phyloP scores from a whole-genome alignment of 768 basidiomycete species.

The Russula sp. region DNA sequence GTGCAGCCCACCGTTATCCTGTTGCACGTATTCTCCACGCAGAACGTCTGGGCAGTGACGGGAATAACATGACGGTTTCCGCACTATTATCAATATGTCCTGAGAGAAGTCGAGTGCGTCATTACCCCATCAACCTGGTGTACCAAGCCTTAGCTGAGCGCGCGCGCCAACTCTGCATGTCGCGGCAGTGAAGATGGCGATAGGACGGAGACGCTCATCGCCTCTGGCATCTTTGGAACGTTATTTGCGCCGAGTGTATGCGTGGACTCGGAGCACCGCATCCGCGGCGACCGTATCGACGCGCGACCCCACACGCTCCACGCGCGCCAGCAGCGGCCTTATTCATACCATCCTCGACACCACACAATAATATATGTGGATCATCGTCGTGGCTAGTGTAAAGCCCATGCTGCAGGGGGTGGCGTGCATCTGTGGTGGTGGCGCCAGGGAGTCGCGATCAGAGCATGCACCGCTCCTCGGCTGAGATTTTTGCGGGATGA shows the following conservation, averaged over 20 bases:
- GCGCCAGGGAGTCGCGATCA: background rate
- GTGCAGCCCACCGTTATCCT: background rate
- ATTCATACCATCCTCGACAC: background rate
- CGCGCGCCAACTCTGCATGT: no score
- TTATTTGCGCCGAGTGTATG: constrained; percentile 54
- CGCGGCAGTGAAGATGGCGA: constrained; percentile 64
- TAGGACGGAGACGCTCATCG: constrained; percentile 80
- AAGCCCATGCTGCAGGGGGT: background rate
- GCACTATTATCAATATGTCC: constrained; percentile 41
- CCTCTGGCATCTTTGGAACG: no score
- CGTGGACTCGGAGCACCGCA: constrained; percentile 62
- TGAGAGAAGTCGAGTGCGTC: constrained; percentile 67
- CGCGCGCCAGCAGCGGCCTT: background rate
- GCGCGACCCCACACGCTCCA: constrained; percentile 18
- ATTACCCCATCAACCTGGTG: background rate
- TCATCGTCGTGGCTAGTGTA: background rate
- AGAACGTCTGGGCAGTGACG: background rate
- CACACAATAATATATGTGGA: background rate
- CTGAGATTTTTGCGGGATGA: no score
- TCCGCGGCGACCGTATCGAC: constrained; percentile 58
- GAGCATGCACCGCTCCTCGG: background rate
- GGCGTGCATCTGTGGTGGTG: background rate
- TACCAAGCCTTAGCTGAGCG: background rate
- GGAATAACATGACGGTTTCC: background rate
- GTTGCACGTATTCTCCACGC: background rate